Evolutionary conservation across 2,329 filamentous ascomycete genomes (phyloP), one percentile per base, ranked within the genome.

Genomic region (Cytospora chrysosperma): DNA sequence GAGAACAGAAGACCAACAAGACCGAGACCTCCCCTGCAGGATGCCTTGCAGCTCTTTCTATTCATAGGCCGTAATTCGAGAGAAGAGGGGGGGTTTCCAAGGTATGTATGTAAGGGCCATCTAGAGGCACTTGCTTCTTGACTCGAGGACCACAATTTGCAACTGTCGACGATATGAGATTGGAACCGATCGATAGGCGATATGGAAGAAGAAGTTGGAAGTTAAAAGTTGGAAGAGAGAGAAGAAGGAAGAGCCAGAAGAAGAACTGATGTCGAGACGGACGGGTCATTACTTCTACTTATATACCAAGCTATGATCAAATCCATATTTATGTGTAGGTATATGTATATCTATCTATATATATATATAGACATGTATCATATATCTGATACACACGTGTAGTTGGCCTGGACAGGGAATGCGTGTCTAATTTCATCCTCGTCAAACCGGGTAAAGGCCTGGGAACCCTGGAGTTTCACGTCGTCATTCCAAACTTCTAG

Each of bases 1-100:
- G n/a, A 37, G 13, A 37, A 17, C 13, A 37, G 34, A n/a, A 37
- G 34, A 30, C 34, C 2, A 24, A 47, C n/a, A n/a, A 47, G 43
- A 47, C 10, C 21, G n/a, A 47, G 40, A 47, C 43, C n/a, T 21
- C 43, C 59, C 59, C 59, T 61, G 59, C 59, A 61, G 51, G 37
- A 61, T 37, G 26, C 56, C 43, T 34, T 55, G 59, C 37, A 61
- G 28, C 32, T 17, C 24, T 34, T 26, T 49, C 24, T 21, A 47
- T 47, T 21, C n/a, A 47, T 47, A 47, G 43, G 21, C n/a, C 43
- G 19, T 21, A 47, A 47, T 47, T 47, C 43, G 32, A 13, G 32
- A 34, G 12, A 43, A n/a, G 19, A 43, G 10, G 19, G 40, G 19
- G 40, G 32, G 32, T 10, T 10, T 34, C 15, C 32, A 34, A 34